A percentile compares a stretch with the other conserved stretches of the same genome.
These are phyloP conservation scores for Chlorophyllum brunneum DNA, from an alignment of 768 basidiomycete genomes.

Conservation along the genomic window DNA sequence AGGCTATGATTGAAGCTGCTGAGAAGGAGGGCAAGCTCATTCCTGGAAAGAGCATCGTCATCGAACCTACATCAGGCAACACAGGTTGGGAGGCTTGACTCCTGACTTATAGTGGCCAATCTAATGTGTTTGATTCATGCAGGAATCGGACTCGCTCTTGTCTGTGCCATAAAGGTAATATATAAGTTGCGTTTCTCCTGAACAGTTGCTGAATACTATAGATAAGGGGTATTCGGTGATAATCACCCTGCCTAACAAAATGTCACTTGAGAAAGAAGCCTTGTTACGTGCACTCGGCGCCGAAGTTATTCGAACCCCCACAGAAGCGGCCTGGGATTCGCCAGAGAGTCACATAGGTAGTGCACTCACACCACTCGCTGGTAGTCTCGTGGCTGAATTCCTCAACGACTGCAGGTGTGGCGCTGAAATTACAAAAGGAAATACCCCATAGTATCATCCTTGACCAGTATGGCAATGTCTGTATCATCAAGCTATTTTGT, in stretches of 20 bases:
- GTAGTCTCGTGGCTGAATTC: slow-evolving; percentile 79
- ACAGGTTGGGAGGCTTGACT: slow-evolving; percentile 56
- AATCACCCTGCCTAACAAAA: slow-evolving; percentile 91
- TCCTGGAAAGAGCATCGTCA: slow-evolving; percentile 85
- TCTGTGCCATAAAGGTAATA: slow-evolving; percentile 88
- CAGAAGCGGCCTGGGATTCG: slow-evolving; percentile 83
- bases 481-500: slow-evolving; percentile 20
- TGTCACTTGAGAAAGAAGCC: slow-evolving; percentile 93
- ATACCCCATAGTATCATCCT: slow-evolving; percentile 87
- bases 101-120: background rate
- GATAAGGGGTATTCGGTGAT: slow-evolving; percentile 91
- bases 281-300: slow-evolving; percentile 89
- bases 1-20: slow-evolving; percentile 94
- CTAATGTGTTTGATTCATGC: background rate
- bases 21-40: slow-evolving; percentile 83
- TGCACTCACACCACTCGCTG: slow-evolving; percentile 27
- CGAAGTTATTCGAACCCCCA: slow-evolving; percentile 92
- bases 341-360: slow-evolving; percentile 91
- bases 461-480: slow-evolving; percentile 83
- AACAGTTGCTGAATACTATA: slow-evolving; percentile 67
- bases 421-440: slow-evolving; percentile 66
- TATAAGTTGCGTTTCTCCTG: slow-evolving; percentile 10
- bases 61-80: slow-evolving; percentile 94
- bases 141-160: slow-evolving; percentile 94
- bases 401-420: slow-evolving; percentile 86